A percentile compares a stretch with the other conserved stretches of the same genome.
Conservation (phyloP, 495 filamentous ascomycete genomes). For the Neurospora tetrasperma region DNA sequence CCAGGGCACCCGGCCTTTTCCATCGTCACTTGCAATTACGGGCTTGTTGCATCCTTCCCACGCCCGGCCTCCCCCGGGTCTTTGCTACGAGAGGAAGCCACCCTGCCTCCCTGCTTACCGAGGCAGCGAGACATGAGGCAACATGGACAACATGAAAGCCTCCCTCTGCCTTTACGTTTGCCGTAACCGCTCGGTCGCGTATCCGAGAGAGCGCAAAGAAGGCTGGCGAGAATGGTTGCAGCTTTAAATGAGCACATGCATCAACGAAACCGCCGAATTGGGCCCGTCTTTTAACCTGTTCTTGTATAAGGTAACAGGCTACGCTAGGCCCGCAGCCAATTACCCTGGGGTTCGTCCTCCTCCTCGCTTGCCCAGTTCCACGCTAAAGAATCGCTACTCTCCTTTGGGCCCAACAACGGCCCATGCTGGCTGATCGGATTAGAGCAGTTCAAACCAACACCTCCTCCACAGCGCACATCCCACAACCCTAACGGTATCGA, state of each 20-base stretch:
- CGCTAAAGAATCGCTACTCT: neutral
- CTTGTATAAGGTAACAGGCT: neutral
- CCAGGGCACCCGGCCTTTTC: neutral
- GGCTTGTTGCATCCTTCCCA: neutral
- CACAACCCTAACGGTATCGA: conserved; percentile 12
- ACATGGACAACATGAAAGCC: neutral
- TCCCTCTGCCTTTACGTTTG: neutral
- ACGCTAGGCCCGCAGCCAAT: neutral
- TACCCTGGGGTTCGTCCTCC: neutral
- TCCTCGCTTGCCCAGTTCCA: neutral
- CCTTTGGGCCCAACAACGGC: neutral
- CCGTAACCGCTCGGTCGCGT: neutral
- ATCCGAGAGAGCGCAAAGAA: neutral
- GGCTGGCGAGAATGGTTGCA: neutral
- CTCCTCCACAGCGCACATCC: neutral
- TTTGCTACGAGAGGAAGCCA: neutral
- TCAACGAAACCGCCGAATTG: neutral
- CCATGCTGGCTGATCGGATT: conserved; percentile 11
- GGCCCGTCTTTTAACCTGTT: neutral
- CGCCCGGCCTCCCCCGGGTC: neutral
- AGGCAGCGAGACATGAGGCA: neutral
- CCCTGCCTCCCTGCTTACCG: neutral
- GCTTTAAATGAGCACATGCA: neutral
- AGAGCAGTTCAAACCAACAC: conserved; percentile 8
- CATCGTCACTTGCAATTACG: neutral